phyloP scores from a whole-genome alignment of 2,329 filamentous ascomycete genomes.

The Trichoderma citrinoviride region DNA sequence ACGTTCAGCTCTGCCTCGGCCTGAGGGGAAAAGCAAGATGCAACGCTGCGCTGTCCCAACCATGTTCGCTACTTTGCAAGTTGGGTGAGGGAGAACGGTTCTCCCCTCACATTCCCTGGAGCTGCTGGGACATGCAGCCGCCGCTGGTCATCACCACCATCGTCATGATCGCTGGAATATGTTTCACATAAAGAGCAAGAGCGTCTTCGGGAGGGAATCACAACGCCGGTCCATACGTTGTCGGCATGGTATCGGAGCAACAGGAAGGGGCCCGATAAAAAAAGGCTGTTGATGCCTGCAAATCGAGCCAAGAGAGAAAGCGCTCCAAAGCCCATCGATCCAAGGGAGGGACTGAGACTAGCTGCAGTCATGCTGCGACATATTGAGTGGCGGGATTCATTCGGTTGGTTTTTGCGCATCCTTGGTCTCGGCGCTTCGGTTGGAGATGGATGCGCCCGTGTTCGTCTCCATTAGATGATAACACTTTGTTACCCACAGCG shows the following conservation, averaged over 20 bases:
- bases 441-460: background rate
- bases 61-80: background rate
- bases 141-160: no score
- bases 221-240: no score
- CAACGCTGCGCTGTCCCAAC: background rate
- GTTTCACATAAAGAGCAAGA: no score
- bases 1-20: background rate
- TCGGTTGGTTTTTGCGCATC: background rate
- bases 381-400: constrained; percentile 6
- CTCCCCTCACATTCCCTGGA: no score
- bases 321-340: background rate
- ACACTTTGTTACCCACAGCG: background rate
- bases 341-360: background rate
- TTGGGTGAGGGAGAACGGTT: no score
- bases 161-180: no score
- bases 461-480: background rate
- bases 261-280: background rate
- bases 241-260: background rate
- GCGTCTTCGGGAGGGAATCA: no score
- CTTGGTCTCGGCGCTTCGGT: background rate
- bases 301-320: background rate
- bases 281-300: background rate
- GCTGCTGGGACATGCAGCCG: no score
- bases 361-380: constrained; percentile 14
- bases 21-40: background rate